phyloP scores from a whole-genome alignment of 2,329 filamentous ascomycete species.

The Cytospora chrysosperma region DNA sequence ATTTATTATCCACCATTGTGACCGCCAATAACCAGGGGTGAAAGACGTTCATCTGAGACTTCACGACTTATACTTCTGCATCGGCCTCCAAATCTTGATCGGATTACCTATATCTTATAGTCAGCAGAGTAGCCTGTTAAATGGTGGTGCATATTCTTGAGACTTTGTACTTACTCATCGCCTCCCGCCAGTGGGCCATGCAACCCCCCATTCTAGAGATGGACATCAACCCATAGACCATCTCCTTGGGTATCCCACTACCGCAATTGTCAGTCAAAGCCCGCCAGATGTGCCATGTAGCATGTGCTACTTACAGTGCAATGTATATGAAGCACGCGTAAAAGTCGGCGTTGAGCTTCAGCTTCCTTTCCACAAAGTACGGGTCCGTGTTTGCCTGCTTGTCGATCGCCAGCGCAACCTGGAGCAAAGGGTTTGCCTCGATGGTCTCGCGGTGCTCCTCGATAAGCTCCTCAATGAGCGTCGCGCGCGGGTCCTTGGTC shows the following conservation, averaged over 20 bases:
- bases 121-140: too few species aligned
- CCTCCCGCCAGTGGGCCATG: conserved; percentile 2
- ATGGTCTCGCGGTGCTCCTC: not conserved
- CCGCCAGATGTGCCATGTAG: too few species aligned
- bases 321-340: not conserved
- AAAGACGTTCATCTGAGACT: too few species aligned
- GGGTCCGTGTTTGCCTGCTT: not conserved
- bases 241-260: too few species aligned
- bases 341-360: conserved; percentile 1
- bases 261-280: not conserved
- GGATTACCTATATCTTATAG: too few species aligned
- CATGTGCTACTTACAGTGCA: not conserved
- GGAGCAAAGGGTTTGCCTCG: not conserved
- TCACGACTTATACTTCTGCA: too few species aligned
- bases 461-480: not conserved
- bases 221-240: not conserved
- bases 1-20: too few species aligned
- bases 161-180: not conserved
- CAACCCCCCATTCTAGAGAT: not conserved
- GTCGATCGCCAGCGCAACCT: conserved; percentile 2
- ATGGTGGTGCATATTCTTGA: too few species aligned
- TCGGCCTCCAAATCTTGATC: too few species aligned
- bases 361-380: not conserved
- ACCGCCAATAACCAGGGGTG: too few species aligned
- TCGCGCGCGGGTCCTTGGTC: conserved; percentile 48